Conservation (phyloP, 306 rosid genomes). For the Castanospermum australe region DNA sequence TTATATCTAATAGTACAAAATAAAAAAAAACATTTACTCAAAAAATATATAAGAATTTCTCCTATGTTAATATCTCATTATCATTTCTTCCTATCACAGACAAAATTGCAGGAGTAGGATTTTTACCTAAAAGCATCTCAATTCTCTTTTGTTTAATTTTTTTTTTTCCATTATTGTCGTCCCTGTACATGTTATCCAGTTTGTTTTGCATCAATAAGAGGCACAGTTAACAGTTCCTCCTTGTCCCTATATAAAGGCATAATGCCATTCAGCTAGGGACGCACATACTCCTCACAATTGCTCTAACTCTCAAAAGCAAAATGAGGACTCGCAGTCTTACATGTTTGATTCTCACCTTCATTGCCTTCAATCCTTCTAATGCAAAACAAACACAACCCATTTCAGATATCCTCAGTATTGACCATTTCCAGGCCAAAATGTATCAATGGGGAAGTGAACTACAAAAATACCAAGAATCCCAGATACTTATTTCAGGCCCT, state of each 20-base stretch:
- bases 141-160: neutral
- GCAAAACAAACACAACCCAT: conserved; percentile 54
- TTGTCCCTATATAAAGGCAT: conserved; percentile 29
- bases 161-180: neutral
- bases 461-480: conserved; percentile 31
- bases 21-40: too few species aligned
- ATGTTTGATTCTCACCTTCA: conserved; percentile 39
- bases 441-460: conserved; percentile 26
- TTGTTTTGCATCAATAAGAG: neutral
- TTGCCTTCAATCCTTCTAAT: conserved; percentile 35
- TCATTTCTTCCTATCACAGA: neutral
- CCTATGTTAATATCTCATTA: neutral
- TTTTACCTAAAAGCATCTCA: neutral
- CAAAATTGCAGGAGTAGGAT: neutral
- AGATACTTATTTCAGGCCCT: conserved; percentile 33
- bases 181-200: neutral
- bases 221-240: neutral
- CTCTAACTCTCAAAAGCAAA: conserved; percentile 10
- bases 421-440: conserved; percentile 28
- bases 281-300: neutral
- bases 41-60: too few species aligned
- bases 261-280: neutral
- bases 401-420: conserved; percentile 31
- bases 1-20: too few species aligned
- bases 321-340: conserved; percentile 35